A percentile compares a stretch with the other conserved stretches of the same genome.
These are phyloP conservation scores for Colletotrichum truncatum DNA, from an alignment of 2,329 filamentous ascomycete species.

Conservation along the genomic window DNA sequence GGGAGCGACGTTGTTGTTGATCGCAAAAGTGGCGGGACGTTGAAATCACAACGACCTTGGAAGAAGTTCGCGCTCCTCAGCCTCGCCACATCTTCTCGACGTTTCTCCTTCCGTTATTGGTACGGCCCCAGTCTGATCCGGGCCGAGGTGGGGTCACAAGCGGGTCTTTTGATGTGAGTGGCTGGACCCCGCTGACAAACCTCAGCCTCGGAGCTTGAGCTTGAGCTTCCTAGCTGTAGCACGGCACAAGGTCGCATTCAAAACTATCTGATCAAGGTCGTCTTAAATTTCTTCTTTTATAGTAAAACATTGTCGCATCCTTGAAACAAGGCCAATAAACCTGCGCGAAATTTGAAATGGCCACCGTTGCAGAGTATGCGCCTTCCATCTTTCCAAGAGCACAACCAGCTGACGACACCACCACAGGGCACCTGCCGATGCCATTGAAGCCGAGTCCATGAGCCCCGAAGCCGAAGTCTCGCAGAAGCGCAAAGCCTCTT, in stretches of 20 bases:
- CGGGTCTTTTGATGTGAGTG: background rate
- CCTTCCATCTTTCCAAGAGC: background rate
- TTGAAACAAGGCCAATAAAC: too few relatives aligned
- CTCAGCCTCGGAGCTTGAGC: constrained; percentile 26
- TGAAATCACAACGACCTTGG: background rate
- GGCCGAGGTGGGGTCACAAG: background rate
- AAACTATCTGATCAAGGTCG: background rate
- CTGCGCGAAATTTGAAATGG: constrained; percentile 7
- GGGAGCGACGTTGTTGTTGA: background rate
- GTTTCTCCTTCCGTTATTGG: constrained; percentile 24
- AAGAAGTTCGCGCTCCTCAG: constrained; percentile 49
- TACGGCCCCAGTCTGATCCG: constrained; percentile 11
- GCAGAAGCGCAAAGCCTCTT: constrained; percentile 44
- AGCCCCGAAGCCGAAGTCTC: background rate
- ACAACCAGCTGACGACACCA: constrained; percentile 10
- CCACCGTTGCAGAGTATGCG: constrained; percentile 16
- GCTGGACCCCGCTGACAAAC: constrained; percentile 28
- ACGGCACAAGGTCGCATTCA: background rate
- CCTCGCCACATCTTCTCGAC: constrained; percentile 46
- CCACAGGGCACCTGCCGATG: constrained; percentile 5
- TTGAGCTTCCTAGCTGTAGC: constrained; percentile 8
- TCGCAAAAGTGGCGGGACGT: background rate
- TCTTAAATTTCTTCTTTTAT: background rate
- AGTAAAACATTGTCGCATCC: background rate
- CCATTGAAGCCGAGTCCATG: background rate